phyloP scores from a whole-genome alignment of 768 basidiomycete genomes.

The Steccherinum ochraceum region DNA sequence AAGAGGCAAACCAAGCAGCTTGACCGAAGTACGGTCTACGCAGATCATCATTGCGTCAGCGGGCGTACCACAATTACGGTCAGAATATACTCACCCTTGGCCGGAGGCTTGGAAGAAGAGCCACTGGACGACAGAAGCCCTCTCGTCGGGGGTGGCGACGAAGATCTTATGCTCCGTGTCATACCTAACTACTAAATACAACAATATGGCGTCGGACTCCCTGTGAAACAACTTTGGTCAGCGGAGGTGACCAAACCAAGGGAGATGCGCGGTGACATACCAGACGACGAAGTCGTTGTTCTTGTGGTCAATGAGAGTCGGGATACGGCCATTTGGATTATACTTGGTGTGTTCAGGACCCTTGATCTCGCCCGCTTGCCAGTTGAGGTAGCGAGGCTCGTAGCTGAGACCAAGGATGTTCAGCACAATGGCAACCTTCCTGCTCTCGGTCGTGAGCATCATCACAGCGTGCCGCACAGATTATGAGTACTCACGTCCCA shows the following conservation, averaged over 20 bases:
- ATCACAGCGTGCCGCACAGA: too few species aligned
- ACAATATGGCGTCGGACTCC: slow-evolving; percentile 35
- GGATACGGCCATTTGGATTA: slow-evolving; percentile 26
- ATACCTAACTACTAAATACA: slow-evolving; percentile 38
- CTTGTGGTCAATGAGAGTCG: slow-evolving; percentile 20
- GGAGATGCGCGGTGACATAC: too few species aligned
- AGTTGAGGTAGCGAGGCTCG: slow-evolving; percentile 8
- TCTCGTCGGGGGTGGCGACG: slow-evolving; percentile 9
- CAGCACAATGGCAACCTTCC: slow-evolving; percentile 11
- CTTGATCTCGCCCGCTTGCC: slow-evolving; percentile 10
- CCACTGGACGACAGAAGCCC: slow-evolving; percentile 29
- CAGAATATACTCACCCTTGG: slow-evolving; percentile 17
- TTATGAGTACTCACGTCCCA: too few species aligned
- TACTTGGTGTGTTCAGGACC: slow-evolving; percentile 8
- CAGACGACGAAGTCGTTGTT: slow-evolving; percentile 18
- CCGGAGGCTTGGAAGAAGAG: slow-evolving; percentile 36
- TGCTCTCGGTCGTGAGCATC: too few species aligned
- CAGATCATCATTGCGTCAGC: neutral
- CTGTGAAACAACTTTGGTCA: too few species aligned
- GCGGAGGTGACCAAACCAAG: too few species aligned
- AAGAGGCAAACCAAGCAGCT: slow-evolving; percentile 13
- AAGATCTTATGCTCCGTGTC: slow-evolving; percentile 34
- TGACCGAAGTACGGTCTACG: slow-evolving; percentile 16
- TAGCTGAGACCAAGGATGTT: slow-evolving; percentile 11
- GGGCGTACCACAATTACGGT: neutral